phyloP scores from a whole-genome alignment of 2,329 filamentous ascomycete genomes.

The Dendrostoma leiphaemia region DNA sequence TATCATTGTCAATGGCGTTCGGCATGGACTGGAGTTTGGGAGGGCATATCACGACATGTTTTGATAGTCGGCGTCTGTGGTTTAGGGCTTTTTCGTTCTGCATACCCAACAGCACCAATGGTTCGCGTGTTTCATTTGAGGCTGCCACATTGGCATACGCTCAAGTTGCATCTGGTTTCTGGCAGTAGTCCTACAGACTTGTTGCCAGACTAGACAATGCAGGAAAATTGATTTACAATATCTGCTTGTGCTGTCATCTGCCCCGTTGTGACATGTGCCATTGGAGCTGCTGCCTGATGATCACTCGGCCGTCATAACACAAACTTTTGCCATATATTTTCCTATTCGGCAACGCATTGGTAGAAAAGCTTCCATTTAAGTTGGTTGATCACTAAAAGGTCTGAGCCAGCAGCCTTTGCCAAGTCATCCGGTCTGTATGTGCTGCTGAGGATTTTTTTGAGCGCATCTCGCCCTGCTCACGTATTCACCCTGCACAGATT shows the following conservation, averaged over 20 bases:
- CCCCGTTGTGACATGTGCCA: no score
- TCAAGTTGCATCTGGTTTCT: neutral
- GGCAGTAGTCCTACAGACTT: neutral
- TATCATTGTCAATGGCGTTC: neutral
- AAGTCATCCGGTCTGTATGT: no score
- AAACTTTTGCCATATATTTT: no score
- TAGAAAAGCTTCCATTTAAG: no score
- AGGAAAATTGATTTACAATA: neutral
- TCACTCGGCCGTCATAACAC: no score
- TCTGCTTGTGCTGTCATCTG: neutral
- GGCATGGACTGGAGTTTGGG: neutral
- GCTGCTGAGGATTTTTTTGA: no score
- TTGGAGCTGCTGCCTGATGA: no score
- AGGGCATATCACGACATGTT: neutral
- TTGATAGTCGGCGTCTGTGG: neutral
- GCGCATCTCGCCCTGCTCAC: no score
- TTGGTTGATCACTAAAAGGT: no score
- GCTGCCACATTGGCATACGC: neutral
- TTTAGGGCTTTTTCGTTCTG: neutral
- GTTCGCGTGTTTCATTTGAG: neutral
- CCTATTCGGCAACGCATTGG: no score
- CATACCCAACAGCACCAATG: neutral
- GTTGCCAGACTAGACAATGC: neutral
- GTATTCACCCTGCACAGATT: no score
- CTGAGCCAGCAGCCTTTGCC: no score